Evolutionary conservation across 2,329 filamentous ascomycete genomes (phyloP).

Genomic region (Botryosphaeria dothidea): DNA sequence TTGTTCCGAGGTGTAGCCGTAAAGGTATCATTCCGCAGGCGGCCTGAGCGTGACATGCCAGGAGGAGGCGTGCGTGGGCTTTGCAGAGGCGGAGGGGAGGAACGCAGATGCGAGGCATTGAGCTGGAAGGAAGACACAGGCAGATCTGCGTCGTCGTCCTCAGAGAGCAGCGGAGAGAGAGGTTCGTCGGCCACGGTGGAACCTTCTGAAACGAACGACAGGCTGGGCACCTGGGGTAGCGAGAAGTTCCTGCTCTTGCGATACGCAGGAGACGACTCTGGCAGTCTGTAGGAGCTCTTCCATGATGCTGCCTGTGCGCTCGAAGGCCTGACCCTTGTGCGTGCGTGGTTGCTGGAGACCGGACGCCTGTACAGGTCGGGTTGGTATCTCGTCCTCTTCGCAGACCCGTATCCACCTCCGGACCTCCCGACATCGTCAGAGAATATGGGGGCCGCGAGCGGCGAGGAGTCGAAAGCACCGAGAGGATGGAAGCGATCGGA

Average conservation of each 20-base stretch:
- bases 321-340: conserved; percentile 64
- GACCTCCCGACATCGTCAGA: conserved; percentile 78
- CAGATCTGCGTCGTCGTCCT: conserved; percentile 82
- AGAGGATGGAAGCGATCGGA: conserved; percentile 74
- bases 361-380: conserved; percentile 33
- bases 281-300: conserved; percentile 74
- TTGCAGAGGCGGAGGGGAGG: conserved; percentile 70
- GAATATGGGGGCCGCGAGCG: conserved; percentile 79
- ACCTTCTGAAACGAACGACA: conserved; percentile 76
- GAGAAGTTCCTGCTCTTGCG: conserved; percentile 74
- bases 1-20: conserved; percentile 38
- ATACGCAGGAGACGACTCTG: conserved; percentile 86
- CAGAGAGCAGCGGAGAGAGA: conserved; percentile 61
- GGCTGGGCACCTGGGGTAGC: conserved; percentile 67
- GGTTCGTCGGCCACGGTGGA: conserved; percentile 66
- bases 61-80: conserved; percentile 45
- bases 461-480: conserved; percentile 76
- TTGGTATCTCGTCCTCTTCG: conserved; percentile 38
- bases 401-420: conserved; percentile 55
- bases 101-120: conserved; percentile 59
- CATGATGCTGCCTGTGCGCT: conserved; percentile 64
- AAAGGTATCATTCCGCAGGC: conserved; percentile 42
- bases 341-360: conserved; percentile 61
- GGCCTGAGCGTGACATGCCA: conserved; percentile 39
- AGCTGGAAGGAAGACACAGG: conserved; percentile 73